Evolutionary conservation across 2,329 filamentous ascomycete genomes (phyloP), one percentile per base, ranked within the genome.

Genomic region (Paracoccidioides lutzii): DNA sequence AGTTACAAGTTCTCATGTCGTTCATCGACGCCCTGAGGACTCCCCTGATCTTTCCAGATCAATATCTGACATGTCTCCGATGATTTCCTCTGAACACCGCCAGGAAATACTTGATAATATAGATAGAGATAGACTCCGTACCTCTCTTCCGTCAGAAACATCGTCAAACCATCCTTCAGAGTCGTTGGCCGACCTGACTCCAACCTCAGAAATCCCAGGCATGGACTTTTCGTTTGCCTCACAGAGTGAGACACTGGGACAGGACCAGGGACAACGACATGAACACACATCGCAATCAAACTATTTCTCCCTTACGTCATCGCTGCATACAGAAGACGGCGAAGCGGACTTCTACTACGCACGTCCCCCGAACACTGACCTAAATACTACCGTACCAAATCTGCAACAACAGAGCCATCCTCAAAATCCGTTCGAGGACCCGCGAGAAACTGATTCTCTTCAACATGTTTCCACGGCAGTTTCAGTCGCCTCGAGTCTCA

Each of bases 181-280:
- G 54, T 71, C 69, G 35, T 61, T 73, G 6, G 60, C 73, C 49
- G 71, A 75, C 57, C 67, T 75, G 9, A 76, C 74, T 3, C 74
- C 75, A 32, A 75, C 71, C 6, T 73, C 73, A n/a, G 71, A 75
- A 59, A 65, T 60, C 50, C 68, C 69, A 5, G 69, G 63, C 44
- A 61, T 59, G 12, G 66, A 63, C 35, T 59, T 59, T 55, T 64
- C 54, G 41, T 54, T 59, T 30, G 60, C 62, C 6, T 57, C 57
- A 42, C 56, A 51, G 35, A 9, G 53, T 49, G 53, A 57, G 35
- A 22, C 45, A 56, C 53, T 57, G 53, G n/a, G 45, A 55, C 50
- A 53, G 54, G 14, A 44, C 43, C 49, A 56, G 5, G 35, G 53
- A 54, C 53, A 59, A 53, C 15, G 52, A 46, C 50, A 56, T 14